A percentile compares a stretch with the other conserved stretches of the same genome.
These are phyloP conservation scores for Neurospora sp. DNA, from an alignment of 495 filamentous ascomycete species.

Conservation along the genomic window DNA sequence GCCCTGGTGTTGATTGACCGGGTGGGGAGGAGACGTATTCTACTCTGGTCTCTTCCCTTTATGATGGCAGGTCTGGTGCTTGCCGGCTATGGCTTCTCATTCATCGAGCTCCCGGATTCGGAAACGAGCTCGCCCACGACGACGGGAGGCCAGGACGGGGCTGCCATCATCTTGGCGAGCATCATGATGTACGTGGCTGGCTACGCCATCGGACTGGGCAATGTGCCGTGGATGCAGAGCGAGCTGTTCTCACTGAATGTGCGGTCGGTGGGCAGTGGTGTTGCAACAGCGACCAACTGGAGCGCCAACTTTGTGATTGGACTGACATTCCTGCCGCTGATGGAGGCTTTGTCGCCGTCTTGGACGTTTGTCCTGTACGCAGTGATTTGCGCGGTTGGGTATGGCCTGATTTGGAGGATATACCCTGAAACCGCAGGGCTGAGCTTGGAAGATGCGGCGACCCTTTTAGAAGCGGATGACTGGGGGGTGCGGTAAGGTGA, in stretches of 20 bases:
- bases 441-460: constrained; percentile 71
- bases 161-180: constrained; percentile 52
- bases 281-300: constrained; percentile 90
- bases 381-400: constrained; percentile 55
- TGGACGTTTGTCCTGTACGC: constrained; percentile 75
- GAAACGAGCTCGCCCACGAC: constrained; percentile 14
- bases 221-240: constrained; percentile 88
- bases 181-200: constrained; percentile 76
- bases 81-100: constrained; percentile 57
- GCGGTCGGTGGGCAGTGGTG: constrained; percentile 65
- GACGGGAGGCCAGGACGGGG: constrained; percentile 20
- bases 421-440: constrained; percentile 83
- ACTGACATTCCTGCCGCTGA: constrained; percentile 76
- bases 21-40: constrained; percentile 68
- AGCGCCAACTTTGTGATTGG: constrained; percentile 79
- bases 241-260: constrained; percentile 83
- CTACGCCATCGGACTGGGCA: constrained; percentile 82
- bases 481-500: constrained; percentile 52
- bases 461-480: constrained; percentile 53
- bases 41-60: constrained; percentile 74
- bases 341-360: constrained; percentile 63
- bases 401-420: constrained; percentile 53
- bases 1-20: constrained; percentile 73
- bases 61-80: constrained; percentile 66
- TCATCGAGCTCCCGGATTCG: constrained; percentile 31